These are phyloP conservation scores for Lactarius sp. DNA, from an alignment of 768 basidiomycete genomes.

Conservation along the genomic window DNA sequence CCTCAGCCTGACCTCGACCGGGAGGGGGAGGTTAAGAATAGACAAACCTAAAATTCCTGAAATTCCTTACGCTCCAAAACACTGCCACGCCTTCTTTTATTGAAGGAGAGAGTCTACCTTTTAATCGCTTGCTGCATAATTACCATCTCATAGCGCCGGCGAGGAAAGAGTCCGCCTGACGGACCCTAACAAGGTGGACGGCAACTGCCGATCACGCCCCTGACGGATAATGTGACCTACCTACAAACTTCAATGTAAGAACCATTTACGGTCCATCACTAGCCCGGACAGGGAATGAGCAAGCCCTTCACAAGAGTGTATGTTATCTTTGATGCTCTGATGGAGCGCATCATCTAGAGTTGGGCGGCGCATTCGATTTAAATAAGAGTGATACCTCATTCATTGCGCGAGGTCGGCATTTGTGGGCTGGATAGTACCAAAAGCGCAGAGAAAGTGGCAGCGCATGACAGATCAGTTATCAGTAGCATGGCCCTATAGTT, in stretches of 20 bases:
- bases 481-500: neutral
- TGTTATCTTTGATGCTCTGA: neutral
- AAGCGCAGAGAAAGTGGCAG: neutral
- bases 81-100: neutral
- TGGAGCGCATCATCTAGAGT: constrained; percentile 6
- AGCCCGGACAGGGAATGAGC: neutral
- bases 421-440: neutral
- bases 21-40: constrained; percentile 3
- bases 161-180: neutral
- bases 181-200: neutral
- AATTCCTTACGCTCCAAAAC: neutral
- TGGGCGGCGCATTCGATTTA: neutral
- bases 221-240: neutral
- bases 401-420: neutral
- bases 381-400: constrained; percentile 1
- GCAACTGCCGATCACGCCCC: constrained; percentile 3
- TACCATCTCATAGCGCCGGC: neutral
- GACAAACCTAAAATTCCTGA: neutral
- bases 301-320: neutral
- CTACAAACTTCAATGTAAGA: neutral
- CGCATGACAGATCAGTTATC: neutral
- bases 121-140: neutral
- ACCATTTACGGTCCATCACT: neutral
- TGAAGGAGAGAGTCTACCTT: neutral
- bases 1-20: neutral